A percentile compares a stretch with the other conserved stretches of the same genome.
Conservation (phyloP, 2,329 filamentous ascomycete species). For the Scorias spongiosa region DNA sequence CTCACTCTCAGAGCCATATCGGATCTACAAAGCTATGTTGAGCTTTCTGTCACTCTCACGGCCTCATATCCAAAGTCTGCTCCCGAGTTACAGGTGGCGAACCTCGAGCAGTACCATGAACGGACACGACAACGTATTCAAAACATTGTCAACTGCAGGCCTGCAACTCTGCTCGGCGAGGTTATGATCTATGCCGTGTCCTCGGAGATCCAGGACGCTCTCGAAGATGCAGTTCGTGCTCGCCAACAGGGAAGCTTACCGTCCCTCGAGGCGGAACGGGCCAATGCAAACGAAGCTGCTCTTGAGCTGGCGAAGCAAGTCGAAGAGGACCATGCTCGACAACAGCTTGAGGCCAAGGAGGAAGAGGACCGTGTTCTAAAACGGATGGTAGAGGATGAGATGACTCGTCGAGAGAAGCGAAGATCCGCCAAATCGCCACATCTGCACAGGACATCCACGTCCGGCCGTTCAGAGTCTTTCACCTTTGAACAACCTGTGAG, state of each 20-base stretch:
- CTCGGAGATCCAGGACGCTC: constrained; percentile 47
- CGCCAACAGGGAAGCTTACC: constrained; percentile 62
- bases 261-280: constrained; percentile 78
- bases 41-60: constrained; percentile 65
- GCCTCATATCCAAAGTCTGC: constrained; percentile 81
- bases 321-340: constrained; percentile 25
- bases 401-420: constrained; percentile 53
- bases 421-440: constrained; percentile 26
- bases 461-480: constrained; percentile 7
- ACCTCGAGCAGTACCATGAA: constrained; percentile 49
- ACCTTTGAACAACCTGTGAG: constrained; percentile 15
- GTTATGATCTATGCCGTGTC: constrained; percentile 52
- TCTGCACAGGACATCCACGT: constrained; percentile 3
- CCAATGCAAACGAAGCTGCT: constrained; percentile 61
- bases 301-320: constrained; percentile 39
- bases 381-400: constrained; percentile 57
- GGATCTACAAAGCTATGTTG: constrained; percentile 55
- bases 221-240: constrained; percentile 73
- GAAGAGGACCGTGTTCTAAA: constrained; percentile 56
- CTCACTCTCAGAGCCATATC: constrained; percentile 61
- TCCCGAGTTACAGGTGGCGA: constrained; percentile 56
- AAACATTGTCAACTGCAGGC: constrained; percentile 51
- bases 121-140: constrained; percentile 57
- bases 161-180: constrained; percentile 47
- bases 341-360: constrained; percentile 25